These are phyloP conservation scores for Ceratocystis cubensis DNA, from an alignment of 2,329 filamentous ascomycete species.

Conservation along the genomic window DNA sequence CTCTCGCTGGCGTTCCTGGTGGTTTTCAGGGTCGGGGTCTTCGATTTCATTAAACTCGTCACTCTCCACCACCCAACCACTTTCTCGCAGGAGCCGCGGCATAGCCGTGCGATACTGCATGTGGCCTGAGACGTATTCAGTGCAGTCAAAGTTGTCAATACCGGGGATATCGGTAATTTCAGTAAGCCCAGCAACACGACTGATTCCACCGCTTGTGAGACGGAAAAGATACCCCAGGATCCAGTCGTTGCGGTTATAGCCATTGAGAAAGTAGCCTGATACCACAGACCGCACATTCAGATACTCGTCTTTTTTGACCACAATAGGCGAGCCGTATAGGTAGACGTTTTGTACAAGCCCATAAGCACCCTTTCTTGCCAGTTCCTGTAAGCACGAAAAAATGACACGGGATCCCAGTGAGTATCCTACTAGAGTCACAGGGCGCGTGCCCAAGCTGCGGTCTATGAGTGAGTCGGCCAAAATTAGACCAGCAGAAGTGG, in stretches of 20 bases:
- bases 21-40: conserved; percentile 90
- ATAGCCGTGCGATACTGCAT: conserved; percentile 95
- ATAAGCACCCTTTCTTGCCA: conserved; percentile 69
- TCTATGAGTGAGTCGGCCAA: conserved; percentile 89
- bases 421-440: conserved; percentile 88
- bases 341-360: conserved; percentile 92
- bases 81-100: conserved; percentile 72
- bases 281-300: conserved; percentile 70
- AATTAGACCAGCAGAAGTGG: conserved; percentile 77
- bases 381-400: conserved; percentile 77
- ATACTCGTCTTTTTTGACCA: conserved; percentile 86
- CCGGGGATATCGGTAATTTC: conserved; percentile 63
- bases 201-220: conserved; percentile 81
- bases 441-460: conserved; percentile 77
- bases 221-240: conserved; percentile 94
- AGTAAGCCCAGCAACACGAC: conserved; percentile 72
- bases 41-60: conserved; percentile 96
- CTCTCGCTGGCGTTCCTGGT: conserved; percentile 74
- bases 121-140: conserved; percentile 73
- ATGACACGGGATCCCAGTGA: conserved; percentile 87
- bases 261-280: conserved; percentile 86
- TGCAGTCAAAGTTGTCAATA: conserved; percentile 81
- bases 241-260: conserved; percentile 92
- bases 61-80: conserved; percentile 81
- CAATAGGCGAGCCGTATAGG: conserved; percentile 81